A percentile compares a stretch with the other conserved stretches of the same genome.
These are phyloP conservation scores for Podaxis sp. DNA, from an alignment of 768 basidiomycete species.

Conservation along the genomic window DNA sequence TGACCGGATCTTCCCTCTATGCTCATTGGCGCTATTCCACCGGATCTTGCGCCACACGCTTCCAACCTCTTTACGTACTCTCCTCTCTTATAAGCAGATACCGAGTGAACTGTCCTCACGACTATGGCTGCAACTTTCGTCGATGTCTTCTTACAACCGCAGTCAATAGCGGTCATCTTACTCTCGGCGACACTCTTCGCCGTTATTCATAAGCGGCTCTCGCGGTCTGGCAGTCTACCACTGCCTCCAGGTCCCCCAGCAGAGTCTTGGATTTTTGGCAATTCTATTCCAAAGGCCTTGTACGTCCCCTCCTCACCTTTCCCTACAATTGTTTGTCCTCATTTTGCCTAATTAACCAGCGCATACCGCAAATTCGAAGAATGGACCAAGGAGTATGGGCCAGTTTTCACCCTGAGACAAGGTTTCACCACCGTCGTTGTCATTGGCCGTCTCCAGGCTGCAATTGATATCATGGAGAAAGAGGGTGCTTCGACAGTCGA, in stretches of 20 bases:
- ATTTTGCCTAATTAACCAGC: slow-evolving; percentile 22
- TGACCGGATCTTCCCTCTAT: slow-evolving; percentile 13
- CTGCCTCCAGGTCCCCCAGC: slow-evolving; percentile 47
- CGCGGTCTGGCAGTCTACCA: slow-evolving; percentile 22
- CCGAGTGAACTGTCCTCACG: not conserved
- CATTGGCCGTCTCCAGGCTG: slow-evolving; percentile 53
- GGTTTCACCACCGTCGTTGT: slow-evolving; percentile 46
- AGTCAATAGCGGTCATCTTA: slow-evolving; percentile 29
- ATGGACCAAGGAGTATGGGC: slow-evolving; percentile 62
- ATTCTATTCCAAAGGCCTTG: slow-evolving; percentile 40
- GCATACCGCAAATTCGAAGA: slow-evolving; percentile 54
- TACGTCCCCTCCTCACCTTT: slow-evolving; percentile 22
- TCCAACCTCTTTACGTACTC: slow-evolving; percentile 6
- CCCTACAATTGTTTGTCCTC: not conserved
- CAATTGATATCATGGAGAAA: slow-evolving; percentile 67
- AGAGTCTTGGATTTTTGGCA: slow-evolving; percentile 38
- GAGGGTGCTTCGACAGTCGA: slow-evolving; percentile 60
- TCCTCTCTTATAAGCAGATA: not conserved
- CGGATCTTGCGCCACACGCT: slow-evolving; percentile 7
- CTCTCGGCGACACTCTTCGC: slow-evolving; percentile 31
- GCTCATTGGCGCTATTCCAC: not conserved
- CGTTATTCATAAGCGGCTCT: slow-evolving; percentile 29
- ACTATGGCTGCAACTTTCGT: slow-evolving; percentile 9
- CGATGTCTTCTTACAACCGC: slow-evolving; percentile 25
- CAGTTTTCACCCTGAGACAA: slow-evolving; percentile 55